Percentiles rank a stretch among this genome's conserved stretches.
Evolutionary conservation across 768 basidiomycete species (phyloP).

Genomic region (Leccinellum rugosiceps): DNA sequence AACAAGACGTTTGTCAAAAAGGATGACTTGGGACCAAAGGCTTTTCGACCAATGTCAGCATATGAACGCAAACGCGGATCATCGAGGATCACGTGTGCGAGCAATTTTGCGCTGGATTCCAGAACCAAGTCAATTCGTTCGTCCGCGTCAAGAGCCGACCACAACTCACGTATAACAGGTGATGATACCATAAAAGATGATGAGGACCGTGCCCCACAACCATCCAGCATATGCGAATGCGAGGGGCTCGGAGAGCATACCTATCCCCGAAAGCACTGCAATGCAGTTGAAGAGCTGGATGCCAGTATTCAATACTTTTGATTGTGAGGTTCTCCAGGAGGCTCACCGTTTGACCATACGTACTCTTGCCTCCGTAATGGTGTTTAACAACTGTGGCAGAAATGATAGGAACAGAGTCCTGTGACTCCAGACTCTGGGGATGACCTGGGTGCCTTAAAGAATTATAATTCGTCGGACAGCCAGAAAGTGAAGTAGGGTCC

Average conservation of each 20-base stretch:
- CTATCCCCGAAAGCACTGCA: constrained; percentile 83
- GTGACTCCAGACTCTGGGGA: neutral
- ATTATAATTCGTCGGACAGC: neutral
- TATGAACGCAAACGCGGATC: constrained; percentile 78
- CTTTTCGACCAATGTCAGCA: constrained; percentile 84
- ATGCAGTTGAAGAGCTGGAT: constrained; percentile 83
- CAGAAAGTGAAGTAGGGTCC: neutral
- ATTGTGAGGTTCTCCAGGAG: neutral
- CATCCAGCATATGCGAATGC: constrained; percentile 93
- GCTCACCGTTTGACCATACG: constrained; percentile 69
- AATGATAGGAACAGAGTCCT: neutral
- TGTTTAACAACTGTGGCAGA: constrained; percentile 10
- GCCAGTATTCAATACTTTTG: constrained; percentile 1
- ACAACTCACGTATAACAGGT: constrained; percentile 84
- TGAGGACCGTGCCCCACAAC: constrained; percentile 70
- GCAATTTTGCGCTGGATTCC: constrained; percentile 70
- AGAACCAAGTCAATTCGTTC: constrained; percentile 2
- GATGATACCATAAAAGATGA: constrained; percentile 72
- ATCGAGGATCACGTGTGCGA: constrained; percentile 69
- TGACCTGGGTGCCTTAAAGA: neutral
- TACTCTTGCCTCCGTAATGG: constrained; percentile 54
- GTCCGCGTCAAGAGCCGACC: neutral
- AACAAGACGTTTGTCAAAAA: constrained; percentile 69
- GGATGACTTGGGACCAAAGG: constrained; percentile 75
- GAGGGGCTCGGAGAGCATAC: constrained; percentile 84